A percentile compares a stretch with the other conserved stretches of the same genome.
Evolutionary conservation across 148 eudicot species (phyloP).

Genomic region (Spergularia marina): DNA sequence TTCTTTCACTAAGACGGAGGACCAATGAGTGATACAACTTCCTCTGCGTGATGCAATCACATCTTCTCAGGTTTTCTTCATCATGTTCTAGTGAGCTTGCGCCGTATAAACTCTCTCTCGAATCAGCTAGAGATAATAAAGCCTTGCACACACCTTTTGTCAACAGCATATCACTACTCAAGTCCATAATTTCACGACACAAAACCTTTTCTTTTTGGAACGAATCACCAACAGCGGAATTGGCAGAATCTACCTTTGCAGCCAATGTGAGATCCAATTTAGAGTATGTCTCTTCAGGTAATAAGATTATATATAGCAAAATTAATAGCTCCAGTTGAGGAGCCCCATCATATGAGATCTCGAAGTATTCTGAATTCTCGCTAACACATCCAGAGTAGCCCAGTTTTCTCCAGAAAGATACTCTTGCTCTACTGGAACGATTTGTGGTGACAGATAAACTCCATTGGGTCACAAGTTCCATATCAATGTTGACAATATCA

Average conservation of each 20-base stretch:
- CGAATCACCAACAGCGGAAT: conserved; percentile 17
- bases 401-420: conserved; percentile 72
- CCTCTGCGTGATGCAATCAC: conserved; percentile 42
- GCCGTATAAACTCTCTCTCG: conserved; percentile 69
- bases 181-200: conserved; percentile 27
- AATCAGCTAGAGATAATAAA: conserved; percentile 59
- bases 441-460: conserved; percentile 60
- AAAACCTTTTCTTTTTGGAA: conserved; percentile 24
- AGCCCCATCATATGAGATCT: conserved; percentile 69
- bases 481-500: conserved; percentile 77
- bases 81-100: conserved; percentile 53
- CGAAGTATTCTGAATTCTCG: conserved; percentile 79
- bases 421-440: conserved; percentile 58
- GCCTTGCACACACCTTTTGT: conserved; percentile 57
- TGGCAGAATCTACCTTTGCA: conserved; percentile 20
- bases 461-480: conserved; percentile 78
- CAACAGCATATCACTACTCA: conserved; percentile 44
- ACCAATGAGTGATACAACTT: conserved; percentile 66
- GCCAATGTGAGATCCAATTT: conserved; percentile 51
- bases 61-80: conserved; percentile 35
- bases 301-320: conserved; percentile 53
- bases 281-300: conserved; percentile 58
- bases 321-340: conserved; percentile 81
- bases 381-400: conserved; percentile 61
- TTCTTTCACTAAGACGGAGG: conserved; percentile 77